Evolutionary conservation across 768 basidiomycete species (phyloP), one percentile per base, ranked within the genome.

Genomic region (Calocybe indica): DNA sequence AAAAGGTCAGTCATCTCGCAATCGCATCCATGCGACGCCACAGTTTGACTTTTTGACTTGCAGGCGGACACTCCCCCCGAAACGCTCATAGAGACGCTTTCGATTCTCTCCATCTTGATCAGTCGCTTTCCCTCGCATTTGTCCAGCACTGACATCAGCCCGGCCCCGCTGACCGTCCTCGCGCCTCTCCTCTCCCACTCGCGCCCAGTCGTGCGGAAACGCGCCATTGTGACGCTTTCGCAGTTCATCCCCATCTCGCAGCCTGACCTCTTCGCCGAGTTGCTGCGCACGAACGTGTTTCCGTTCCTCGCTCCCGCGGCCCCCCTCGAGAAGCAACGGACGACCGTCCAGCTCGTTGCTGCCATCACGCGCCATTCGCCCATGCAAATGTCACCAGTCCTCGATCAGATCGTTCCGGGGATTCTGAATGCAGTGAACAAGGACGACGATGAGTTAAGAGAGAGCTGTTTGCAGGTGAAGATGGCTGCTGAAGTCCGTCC

Each of bases 181-280:
- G 85, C 79, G 1, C 89, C 80, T 34, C 75, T 88, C 30, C 77
- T 91, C 40, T 75, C 72, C n/a, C 88, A 87, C 66, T 59, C 75
- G 6, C 83, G 92, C 4, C 79, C 88, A 7, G 91, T 92, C 0
- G 89, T 98, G 45, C 82, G 94, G 43, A 98, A 98, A 71, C 86
- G 93, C 44, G 88, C 92, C 2, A 93, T 97, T 49, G 72, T 83
- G 34, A 90, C 92, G 0, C 64, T 92, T 37, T 87, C 91, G 0
- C 88, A 92, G 54, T 88, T 92, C 61, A 75, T 93, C 35, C 87
- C 84, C 11, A 79, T 81, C 37, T 84, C 85, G 7, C 79, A 78
- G 36, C 72, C 80, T 4, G 69, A 73, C 2, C 64, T 88, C 7
- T 88, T 89, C 60, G 61, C 72, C 1, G 66, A 75, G n/a, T 67